Conservation (phyloP, 805 yeast genomes). For the Saturnispora hagleri region DNA sequence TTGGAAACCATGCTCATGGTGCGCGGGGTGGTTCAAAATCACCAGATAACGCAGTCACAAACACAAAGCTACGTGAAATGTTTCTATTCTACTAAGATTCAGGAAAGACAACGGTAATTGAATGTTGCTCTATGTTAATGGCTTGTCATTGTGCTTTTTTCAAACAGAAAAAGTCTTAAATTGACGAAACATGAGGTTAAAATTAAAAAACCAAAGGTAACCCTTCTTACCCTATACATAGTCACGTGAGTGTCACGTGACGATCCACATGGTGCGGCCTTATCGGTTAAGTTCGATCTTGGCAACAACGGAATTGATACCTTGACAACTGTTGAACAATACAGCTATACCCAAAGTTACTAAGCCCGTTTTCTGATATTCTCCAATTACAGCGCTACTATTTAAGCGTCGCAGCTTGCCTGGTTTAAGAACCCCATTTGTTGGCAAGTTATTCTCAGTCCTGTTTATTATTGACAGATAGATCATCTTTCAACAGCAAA, state of each 20-base stretch:
- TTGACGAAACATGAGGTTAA: neutral
- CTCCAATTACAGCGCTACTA: neutral
- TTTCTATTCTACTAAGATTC: no score
- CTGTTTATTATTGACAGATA: neutral
- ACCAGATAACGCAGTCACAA: constrained; percentile 5
- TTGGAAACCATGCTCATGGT: neutral
- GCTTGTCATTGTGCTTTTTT: no score
- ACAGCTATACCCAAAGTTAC: neutral
- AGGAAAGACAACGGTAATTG: no score
- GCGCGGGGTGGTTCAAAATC: constrained; percentile 1
- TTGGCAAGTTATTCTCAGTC: neutral
- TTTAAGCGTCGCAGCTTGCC: neutral
- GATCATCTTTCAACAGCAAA: neutral
- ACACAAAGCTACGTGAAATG: neutral
- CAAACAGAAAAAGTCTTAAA: neutral
- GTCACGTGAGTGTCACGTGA: constrained; percentile 2
- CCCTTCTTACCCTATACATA: neutral
- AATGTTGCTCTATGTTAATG: no score
- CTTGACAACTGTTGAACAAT: neutral
- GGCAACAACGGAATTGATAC: neutral
- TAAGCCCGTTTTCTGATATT: neutral
- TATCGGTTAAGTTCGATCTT: neutral
- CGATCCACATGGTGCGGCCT: neutral
- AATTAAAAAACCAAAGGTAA: neutral
- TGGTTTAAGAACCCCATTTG: neutral